Percentiles rank a stretch among this genome's conserved stretches.
Evolutionary conservation across 805 yeast genomes (phyloP).

Genomic region (Peterozyma xylosa): DNA sequence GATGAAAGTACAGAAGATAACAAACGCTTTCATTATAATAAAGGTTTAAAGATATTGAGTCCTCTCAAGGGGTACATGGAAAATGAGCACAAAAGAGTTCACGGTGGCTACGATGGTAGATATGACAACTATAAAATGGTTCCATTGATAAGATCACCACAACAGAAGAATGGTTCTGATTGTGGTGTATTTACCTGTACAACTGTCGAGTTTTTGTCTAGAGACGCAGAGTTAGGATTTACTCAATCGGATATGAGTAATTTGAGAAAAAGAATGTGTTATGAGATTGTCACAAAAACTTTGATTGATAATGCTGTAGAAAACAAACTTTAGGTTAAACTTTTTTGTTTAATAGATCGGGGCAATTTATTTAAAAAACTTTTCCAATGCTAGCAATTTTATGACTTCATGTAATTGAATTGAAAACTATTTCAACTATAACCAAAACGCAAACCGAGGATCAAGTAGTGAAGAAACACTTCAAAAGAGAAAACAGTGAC

Average conservation of each 20-base stretch:
- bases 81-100: slow-evolving; percentile 55
- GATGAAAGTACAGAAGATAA: neutral
- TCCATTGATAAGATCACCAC: slow-evolving; percentile 45
- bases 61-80: slow-evolving; percentile 54
- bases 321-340: too few species aligned
- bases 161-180: slow-evolving; percentile 84
- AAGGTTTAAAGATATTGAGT: slow-evolving; percentile 29
- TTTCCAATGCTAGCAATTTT: too few species aligned
- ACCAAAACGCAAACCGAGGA: too few species aligned
- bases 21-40: slow-evolving; percentile 13
- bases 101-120: slow-evolving; percentile 19
- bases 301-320: neutral
- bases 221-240: slow-evolving; percentile 42
- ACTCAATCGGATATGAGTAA: slow-evolving; percentile 61
- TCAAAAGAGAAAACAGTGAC: too few species aligned
- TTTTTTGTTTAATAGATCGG: too few species aligned
- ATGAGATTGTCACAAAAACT: slow-evolving; percentile 34
- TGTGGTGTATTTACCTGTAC: slow-evolving; percentile 94
- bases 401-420: too few species aligned
- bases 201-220: slow-evolving; percentile 55
- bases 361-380: too few species aligned
- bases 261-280: slow-evolving; percentile 64
- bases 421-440: too few species aligned
- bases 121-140: slow-evolving; percentile 15
- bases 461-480: too few species aligned